A percentile compares a stretch with the other conserved stretches of the same genome.
Evolutionary conservation across 2,329 filamentous ascomycete genomes (phyloP).

Genomic region (Thielaviopsis musarum): DNA sequence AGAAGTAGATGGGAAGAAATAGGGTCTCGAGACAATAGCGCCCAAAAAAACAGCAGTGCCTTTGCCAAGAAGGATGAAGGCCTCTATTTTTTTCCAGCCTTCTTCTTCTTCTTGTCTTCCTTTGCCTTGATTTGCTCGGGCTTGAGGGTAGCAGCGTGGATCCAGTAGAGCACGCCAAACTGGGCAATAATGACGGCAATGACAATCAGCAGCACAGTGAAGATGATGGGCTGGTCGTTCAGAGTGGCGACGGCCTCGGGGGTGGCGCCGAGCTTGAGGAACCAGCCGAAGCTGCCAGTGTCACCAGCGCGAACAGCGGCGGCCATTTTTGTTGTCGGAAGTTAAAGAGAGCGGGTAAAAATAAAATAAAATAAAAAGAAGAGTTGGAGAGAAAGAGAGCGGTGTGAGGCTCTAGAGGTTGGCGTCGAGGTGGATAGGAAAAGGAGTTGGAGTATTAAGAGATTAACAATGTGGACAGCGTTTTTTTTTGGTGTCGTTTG

Average conservation of each 20-base stretch:
- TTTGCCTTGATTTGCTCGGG: conserved; percentile 42
- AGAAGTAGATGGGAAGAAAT: neutral
- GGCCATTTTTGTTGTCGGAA: conserved; percentile 8
- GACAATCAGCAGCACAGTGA: conserved; percentile 39
- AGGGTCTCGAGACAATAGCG: too few species aligned
- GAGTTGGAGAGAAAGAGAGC: neutral
- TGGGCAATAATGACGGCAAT: conserved; percentile 32
- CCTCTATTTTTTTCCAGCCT: conserved; percentile 13
- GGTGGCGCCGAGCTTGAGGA: conserved; percentile 39
- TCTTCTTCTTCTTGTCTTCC: conserved; percentile 23
- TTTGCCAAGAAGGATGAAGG: too few species aligned
- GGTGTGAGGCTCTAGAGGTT: neutral
- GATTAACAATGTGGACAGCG: neutral
- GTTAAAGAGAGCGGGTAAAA: neutral
- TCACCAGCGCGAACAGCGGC: conserved; percentile 10
- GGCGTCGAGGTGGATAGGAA: neutral
- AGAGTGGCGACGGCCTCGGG: conserved; percentile 39
- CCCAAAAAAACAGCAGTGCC: too few species aligned
- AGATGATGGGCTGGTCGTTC: conserved; percentile 43
- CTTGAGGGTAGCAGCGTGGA: conserved; percentile 43
- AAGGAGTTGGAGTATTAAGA: conserved; percentile 9
- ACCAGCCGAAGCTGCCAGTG: conserved; percentile 37
- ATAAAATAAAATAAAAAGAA: neutral
- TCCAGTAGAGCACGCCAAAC: conserved; percentile 35
- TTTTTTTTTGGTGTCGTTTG: neutral